phyloP scores from a whole-genome alignment of 805 yeast species.

The Wickerhamiella brachini region DNA sequence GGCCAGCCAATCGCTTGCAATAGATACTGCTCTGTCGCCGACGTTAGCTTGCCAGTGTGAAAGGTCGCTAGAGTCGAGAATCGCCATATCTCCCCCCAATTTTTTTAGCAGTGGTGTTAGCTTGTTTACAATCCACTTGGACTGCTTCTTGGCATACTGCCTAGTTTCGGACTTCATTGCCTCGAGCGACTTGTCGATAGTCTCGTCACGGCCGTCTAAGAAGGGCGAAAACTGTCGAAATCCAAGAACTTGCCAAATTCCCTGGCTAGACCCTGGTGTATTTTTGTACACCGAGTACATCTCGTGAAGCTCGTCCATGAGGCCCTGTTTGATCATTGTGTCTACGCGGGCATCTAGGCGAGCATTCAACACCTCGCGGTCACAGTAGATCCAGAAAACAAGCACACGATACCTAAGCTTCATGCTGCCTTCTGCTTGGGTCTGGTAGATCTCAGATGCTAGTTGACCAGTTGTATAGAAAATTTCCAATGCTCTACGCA shows the following conservation, averaged over 20 bases:
- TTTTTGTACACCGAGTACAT: constrained; percentile 28
- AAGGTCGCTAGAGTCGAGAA: constrained; percentile 69
- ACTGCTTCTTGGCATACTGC: constrained; percentile 75
- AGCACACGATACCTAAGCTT: constrained; percentile 26
- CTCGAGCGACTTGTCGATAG: constrained; percentile 38
- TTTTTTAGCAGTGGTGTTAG: constrained; percentile 45
- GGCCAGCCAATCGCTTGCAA: constrained; percentile 31
- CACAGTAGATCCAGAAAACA: constrained; percentile 72
- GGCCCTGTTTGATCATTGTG: constrained; percentile 62
- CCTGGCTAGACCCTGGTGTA: constrained; percentile 31
- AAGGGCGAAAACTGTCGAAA: constrained; percentile 37
- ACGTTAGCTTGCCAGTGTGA: constrained; percentile 46
- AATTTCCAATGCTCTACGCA: constrained; percentile 71
- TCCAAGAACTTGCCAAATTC: constrained; percentile 92
- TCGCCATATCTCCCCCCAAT: constrained; percentile 50
- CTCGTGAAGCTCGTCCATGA: constrained; percentile 50
- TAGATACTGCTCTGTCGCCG: constrained; percentile 36
- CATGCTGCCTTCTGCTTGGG: constrained; percentile 45
- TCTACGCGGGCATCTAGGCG: constrained; percentile 75
- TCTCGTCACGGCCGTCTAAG: constrained; percentile 15
- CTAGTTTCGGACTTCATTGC: constrained; percentile 76
- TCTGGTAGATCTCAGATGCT: constrained; percentile 57
- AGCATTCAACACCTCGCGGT: constrained; percentile 38
- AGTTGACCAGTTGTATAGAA: constrained; percentile 48
- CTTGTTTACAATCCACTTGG: constrained; percentile 76